phyloP scores from a whole-genome alignment of 495 filamentous ascomycete genomes.

The Tuber brumale region DNA sequence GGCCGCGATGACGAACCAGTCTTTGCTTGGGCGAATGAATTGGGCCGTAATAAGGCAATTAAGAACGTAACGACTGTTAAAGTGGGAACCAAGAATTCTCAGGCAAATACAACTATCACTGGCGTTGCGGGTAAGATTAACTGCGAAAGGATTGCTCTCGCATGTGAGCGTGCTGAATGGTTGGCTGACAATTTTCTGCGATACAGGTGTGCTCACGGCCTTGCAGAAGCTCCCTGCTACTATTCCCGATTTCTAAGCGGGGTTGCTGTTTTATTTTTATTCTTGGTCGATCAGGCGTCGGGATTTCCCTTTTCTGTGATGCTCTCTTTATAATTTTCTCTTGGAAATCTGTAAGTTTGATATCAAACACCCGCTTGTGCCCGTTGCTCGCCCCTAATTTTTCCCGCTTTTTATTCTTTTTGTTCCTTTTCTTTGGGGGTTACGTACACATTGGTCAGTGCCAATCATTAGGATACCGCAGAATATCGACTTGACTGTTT shows the following conservation, averaged over 20 bases:
- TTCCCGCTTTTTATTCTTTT: background rate
- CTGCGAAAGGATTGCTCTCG: constrained; percentile 12
- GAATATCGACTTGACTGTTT: background rate
- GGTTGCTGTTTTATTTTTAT: constrained; percentile 3
- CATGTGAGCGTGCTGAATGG: constrained; percentile 15
- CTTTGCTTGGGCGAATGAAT: constrained; percentile 83
- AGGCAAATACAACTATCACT: constrained; percentile 75
- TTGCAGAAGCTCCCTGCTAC: constrained; percentile 44
- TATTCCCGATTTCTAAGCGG: constrained; percentile 10
- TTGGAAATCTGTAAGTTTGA: background rate
- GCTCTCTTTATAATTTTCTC: background rate
- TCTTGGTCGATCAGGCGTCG: background rate
- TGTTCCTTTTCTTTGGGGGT: background rate
- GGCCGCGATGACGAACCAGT: constrained; percentile 87
- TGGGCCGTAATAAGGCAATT: constrained; percentile 52
- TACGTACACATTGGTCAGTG: background rate
- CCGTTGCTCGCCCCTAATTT: background rate
- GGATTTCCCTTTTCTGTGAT: background rate
- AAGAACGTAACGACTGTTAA: constrained; percentile 72
- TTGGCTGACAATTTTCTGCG: constrained; percentile 23
- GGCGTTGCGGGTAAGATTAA: constrained; percentile 67
- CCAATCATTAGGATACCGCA: background rate
- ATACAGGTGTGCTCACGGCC: constrained; percentile 44
- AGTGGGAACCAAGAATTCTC: constrained; percentile 75
- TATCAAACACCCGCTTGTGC: background rate